phyloP scores from a whole-genome alignment of 495 filamentous ascomycete species.

The Sporormia fimetaria region DNA sequence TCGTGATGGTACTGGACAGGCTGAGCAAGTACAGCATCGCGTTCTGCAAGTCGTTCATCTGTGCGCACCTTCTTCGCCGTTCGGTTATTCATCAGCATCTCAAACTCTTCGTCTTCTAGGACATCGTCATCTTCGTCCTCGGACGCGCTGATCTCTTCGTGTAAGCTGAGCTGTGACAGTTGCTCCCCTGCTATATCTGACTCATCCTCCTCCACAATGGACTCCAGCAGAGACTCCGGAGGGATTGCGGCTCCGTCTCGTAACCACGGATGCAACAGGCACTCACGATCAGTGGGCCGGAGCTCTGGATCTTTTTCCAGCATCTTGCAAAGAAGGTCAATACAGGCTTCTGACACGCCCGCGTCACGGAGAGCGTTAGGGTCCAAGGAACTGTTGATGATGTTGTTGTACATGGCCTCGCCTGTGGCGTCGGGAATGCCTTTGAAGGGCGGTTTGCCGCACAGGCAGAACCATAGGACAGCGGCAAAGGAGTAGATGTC shows the following conservation, averaged over 20 bases:
- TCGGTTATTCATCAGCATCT: slow-evolving; percentile 20
- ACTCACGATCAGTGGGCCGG: slow-evolving; percentile 52
- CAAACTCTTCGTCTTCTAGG: slow-evolving; percentile 18
- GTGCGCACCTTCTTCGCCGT: slow-evolving; percentile 31
- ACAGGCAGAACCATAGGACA: slow-evolving; percentile 74
- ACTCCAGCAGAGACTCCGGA: slow-evolving; percentile 33
- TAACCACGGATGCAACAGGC: slow-evolving; percentile 61
- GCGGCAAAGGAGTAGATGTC: slow-evolving; percentile 93
- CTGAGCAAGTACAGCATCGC: not conserved
- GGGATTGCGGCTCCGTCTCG: slow-evolving; percentile 34
- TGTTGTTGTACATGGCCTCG: slow-evolving; percentile 60
- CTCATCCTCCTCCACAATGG: slow-evolving; percentile 40
- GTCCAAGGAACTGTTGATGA: slow-evolving; percentile 64
- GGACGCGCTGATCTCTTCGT: slow-evolving; percentile 32
- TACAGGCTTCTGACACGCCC: slow-evolving; percentile 50
- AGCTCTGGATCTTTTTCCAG: slow-evolving; percentile 58
- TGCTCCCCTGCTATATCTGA: slow-evolving; percentile 42
- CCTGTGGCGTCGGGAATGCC: slow-evolving; percentile 50
- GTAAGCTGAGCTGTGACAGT: slow-evolving; percentile 59
- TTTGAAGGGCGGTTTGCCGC: slow-evolving; percentile 62
- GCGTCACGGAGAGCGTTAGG: slow-evolving; percentile 42
- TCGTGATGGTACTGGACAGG: not conserved
- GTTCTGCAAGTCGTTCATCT: slow-evolving; percentile 11
- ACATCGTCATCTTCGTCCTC: slow-evolving; percentile 34
- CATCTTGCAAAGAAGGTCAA: slow-evolving; percentile 66